phyloP scores from a whole-genome alignment of 2,329 filamentous ascomycete genomes.

The Cladobotryum mycophilum region DNA sequence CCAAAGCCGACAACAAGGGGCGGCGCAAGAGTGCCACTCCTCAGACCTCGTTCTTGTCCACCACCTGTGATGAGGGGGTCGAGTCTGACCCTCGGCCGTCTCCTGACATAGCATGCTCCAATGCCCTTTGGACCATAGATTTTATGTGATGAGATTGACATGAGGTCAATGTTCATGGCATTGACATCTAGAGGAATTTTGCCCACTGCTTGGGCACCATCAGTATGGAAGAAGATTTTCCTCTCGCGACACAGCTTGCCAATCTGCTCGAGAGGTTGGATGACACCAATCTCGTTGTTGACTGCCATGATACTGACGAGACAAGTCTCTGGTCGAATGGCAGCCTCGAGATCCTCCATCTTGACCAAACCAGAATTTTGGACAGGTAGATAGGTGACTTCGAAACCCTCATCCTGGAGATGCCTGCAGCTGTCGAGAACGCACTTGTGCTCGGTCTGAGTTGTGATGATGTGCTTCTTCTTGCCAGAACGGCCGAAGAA shows the following conservation, averaged over 20 bases:
- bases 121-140: conserved; percentile 98
- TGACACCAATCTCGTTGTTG: conserved; percentile 99
- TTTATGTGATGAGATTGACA: conserved; percentile 98
- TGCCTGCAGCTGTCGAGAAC: conserved; percentile 95
- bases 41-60: conserved; percentile 89
- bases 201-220: conserved; percentile 94
- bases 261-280: conserved; percentile 90
- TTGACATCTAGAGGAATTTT: conserved; percentile 97
- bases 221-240: conserved; percentile 97
- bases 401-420: conserved; percentile 92
- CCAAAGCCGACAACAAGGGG: conserved; percentile 87
- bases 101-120: conserved; percentile 90
- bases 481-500: conserved; percentile 91
- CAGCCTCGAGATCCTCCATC: conserved; percentile 76
- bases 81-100: conserved; percentile 85
- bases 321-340: conserved; percentile 84
- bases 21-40: conserved; percentile 89
- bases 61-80: conserved; percentile 95
- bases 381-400: conserved; percentile 94
- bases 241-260: conserved; percentile 83
- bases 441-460: conserved; percentile 98
- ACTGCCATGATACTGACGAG: conserved; percentile 98
- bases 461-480: conserved; percentile 98
- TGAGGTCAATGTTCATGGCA: conserved; percentile 94
- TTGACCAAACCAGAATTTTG: conserved; percentile 78